Conservation (phyloP, 73 alveolate species). For the Tetrahymena thermophila region DNA sequence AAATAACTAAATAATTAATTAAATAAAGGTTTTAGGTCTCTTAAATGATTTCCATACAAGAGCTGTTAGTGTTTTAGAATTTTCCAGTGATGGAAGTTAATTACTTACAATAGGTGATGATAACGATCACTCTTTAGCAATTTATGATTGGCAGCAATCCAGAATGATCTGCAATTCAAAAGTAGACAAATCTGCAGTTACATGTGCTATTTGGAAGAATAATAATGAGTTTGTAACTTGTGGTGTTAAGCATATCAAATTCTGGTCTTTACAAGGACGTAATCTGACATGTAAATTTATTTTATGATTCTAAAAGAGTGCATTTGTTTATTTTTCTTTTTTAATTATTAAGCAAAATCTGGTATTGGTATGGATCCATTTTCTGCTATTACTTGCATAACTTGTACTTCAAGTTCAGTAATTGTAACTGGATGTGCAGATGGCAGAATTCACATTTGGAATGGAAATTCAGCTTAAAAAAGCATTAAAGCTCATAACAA, state of each 20-base stretch:
- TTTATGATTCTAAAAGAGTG: not conserved
- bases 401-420: slow-evolving; percentile 11
- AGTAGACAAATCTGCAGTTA: slow-evolving; percentile 75
- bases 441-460: slow-evolving; percentile 55
- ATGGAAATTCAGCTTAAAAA: slow-evolving; percentile 66
- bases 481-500: slow-evolving; percentile 58
- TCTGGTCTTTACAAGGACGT: slow-evolving; percentile 76
- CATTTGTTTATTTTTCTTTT: not conserved
- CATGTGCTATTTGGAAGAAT: slow-evolving; percentile 68
- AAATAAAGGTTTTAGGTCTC: slow-evolving; percentile 6
- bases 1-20: not conserved
- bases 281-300: slow-evolving; percentile 45
- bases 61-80: slow-evolving; percentile 23
- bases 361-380: not conserved
- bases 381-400: not conserved
- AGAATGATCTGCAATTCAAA: slow-evolving; percentile 63
- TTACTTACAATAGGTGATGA: slow-evolving; percentile 25
- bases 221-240: slow-evolving; percentile 78
- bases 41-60: slow-evolving; percentile 37
- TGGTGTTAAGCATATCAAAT: slow-evolving; percentile 84
- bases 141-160: slow-evolving; percentile 44
- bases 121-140: slow-evolving; percentile 40
- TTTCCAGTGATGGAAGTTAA: slow-evolving; percentile 25
- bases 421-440: slow-evolving; percentile 68
- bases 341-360: not conserved